phyloP scores from a whole-genome alignment of 139 green algal species.

The Chlorella sp. region DNA sequence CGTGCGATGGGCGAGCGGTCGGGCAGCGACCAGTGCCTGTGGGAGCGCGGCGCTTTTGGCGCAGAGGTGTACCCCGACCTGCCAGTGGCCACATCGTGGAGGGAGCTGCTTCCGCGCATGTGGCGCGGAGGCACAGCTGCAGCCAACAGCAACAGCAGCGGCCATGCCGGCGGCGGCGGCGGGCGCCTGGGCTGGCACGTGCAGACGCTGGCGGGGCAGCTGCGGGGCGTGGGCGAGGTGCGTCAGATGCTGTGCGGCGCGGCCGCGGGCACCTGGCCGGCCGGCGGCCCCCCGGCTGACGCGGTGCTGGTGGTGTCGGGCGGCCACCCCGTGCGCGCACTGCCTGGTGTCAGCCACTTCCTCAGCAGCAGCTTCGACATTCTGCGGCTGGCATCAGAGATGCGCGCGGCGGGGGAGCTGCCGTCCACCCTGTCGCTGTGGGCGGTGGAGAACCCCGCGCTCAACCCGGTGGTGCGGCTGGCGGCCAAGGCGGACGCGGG shows the following conservation, averaged over 20 bases:
- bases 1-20: slow-evolving; percentile 24
- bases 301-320: slow-evolving; percentile 75
- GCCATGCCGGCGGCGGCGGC: no score
- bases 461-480: slow-evolving; percentile 14
- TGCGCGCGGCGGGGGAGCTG: slow-evolving; percentile 45
- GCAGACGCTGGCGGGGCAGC: slow-evolving; percentile 48
- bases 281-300: slow-evolving; percentile 32
- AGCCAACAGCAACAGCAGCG: not conserved
- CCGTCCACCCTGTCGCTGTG: slow-evolving; percentile 52
- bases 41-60: slow-evolving; percentile 54
- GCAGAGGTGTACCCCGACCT: slow-evolving; percentile 73
- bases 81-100: slow-evolving; percentile 62
- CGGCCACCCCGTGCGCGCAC: slow-evolving; percentile 59
- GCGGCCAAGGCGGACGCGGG: slow-evolving; percentile 59
- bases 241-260: slow-evolving; percentile 22
- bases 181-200: slow-evolving; percentile 21
- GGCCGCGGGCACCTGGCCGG: not conserved
- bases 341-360: slow-evolving; percentile 28
- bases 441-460: slow-evolving; percentile 78
- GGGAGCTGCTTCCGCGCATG: slow-evolving; percentile 34
- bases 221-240: slow-evolving; percentile 34
- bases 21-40: slow-evolving; percentile 53
- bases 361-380: slow-evolving; percentile 40
- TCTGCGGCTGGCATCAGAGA: slow-evolving; percentile 39
- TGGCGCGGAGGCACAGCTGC: not conserved